Evolutionary conservation across 2,329 filamentous ascomycete genomes (phyloP), one percentile per base, ranked within the genome.

Genomic region (Hymenoscyphus infarciens): DNA sequence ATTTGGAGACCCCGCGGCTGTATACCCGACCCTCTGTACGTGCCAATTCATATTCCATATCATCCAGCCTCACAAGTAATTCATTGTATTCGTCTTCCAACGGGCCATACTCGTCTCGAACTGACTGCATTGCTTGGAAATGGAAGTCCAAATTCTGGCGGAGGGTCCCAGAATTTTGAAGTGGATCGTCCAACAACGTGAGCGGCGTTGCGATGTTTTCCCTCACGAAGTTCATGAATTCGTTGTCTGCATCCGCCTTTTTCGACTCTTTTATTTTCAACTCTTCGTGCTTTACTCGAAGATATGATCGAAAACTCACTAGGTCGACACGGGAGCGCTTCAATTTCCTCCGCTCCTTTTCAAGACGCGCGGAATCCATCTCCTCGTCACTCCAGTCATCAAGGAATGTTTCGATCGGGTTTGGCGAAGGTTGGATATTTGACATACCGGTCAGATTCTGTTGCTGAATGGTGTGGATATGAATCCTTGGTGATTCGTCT

Each of bases 21-120:
- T 65, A 65, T 2, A 66, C 59, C 8, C 58, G 60, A 22, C 59
- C 49, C 52, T 68, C 66, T 3, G 62, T 13, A 10, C 42, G 61
- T 1, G 54, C 60, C 33, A 67, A 29, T 25, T 67, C 60, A 22
- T 63, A 65, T 42, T 68, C 66, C 22, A 42, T 31, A 3, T 61
- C 52, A 42, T 63, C 61, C 22, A 70, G 60, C 1, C 15, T 10
- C 38, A 63, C 62, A 42, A 67, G 62, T 6, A 66, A 52, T 10
- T 49, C 33, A 10, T 49, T 19, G 52, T 54, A 54, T 22, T 54
- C 52, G 27, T 16, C 52, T 29, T 54, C 52, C 10, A 54, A 15
- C 0, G 52, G 52, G 1, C 52, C 52, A 10, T 54, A 54, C 6
- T 54, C 52, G 3, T 31, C 52, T 31, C 52, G 52, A 29, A 25